Conservation (phyloP, 352 stramenopile genomes). For the Albugo laibachii region DNA sequence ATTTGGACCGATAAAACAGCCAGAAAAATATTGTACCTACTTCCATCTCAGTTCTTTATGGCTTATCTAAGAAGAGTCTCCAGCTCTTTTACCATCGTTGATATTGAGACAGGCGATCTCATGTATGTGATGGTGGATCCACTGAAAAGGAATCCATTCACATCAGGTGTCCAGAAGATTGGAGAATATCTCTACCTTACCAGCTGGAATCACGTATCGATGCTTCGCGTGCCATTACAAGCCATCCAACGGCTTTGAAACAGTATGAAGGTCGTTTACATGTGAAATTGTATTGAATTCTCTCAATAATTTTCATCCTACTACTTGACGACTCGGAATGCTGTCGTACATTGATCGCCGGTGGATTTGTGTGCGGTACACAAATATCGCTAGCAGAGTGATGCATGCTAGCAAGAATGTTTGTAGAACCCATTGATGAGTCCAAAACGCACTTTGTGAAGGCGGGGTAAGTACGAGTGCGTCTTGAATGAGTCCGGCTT, state of each 20-base stretch:
- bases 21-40: slow-evolving; percentile 31
- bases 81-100: slow-evolving; percentile 21
- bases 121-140: slow-evolving; percentile 22
- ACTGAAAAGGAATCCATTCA: slow-evolving; percentile 14
- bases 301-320: too few relatives aligned
- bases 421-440: too few relatives aligned
- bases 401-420: too few relatives aligned
- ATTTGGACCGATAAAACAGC: slow-evolving; percentile 16
- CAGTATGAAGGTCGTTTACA: too few relatives aligned
- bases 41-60: slow-evolving; percentile 15
- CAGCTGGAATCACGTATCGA: slow-evolving; percentile 18
- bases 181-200: slow-evolving; percentile 33
- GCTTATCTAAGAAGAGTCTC: slow-evolving; percentile 14
- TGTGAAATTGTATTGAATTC: too few relatives aligned
- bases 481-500: slow-evolving; percentile 10
- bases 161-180: slow-evolving; percentile 20
- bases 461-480: too few relatives aligned
- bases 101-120: slow-evolving; percentile 22
- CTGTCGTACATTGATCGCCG: too few relatives aligned
- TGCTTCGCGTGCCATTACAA: slow-evolving; percentile 24
- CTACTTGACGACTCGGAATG: too few relatives aligned
- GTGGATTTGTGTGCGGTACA: too few relatives aligned
- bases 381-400: too few relatives aligned
- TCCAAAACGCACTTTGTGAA: too few relatives aligned
- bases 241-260: not conserved